Evolutionary conservation across 441 rosid genomes (phyloP).

Genomic region (Euphorbia corollata): DNA sequence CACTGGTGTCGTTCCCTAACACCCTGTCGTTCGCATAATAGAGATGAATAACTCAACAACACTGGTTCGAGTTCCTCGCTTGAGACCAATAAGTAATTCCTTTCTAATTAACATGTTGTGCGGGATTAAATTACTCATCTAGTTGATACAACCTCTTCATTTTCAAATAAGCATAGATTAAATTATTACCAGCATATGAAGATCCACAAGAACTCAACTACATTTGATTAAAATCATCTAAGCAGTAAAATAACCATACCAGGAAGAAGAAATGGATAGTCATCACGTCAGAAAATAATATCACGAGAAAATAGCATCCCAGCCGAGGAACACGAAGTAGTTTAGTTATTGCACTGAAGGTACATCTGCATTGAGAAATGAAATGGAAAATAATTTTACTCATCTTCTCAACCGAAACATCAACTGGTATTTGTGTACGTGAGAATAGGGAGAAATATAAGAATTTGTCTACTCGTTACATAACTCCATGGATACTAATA

Average conservation of each 20-base stretch:
- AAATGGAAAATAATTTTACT: background rate
- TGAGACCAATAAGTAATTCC: too few species aligned
- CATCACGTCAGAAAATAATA: conserved; percentile 86
- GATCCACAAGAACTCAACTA: background rate
- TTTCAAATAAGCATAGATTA: background rate
- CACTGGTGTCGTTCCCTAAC: background rate
- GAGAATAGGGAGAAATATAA: background rate
- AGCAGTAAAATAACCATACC: conserved; percentile 36
- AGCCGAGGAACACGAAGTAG: conserved; percentile 61
- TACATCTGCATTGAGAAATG: conserved; percentile 55
- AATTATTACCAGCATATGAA: background rate
- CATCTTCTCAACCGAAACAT: conserved; percentile 6
- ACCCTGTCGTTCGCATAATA: too few species aligned
- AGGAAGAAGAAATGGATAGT: conserved; percentile 93
- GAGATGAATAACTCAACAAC: too few species aligned
- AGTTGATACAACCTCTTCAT: background rate
- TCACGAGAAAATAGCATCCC: conserved; percentile 94
- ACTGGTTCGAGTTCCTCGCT: too few species aligned
- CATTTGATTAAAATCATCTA: background rate
- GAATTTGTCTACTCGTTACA: background rate
- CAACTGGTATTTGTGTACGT: background rate
- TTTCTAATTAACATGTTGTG: background rate
- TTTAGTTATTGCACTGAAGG: conserved; percentile 81
- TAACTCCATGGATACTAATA: background rate
- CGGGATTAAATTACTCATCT: background rate